These are phyloP conservation scores for Rozella allomycis DNA, from an alignment of 371 early-diverging fungal species.

Conservation along the genomic window DNA sequence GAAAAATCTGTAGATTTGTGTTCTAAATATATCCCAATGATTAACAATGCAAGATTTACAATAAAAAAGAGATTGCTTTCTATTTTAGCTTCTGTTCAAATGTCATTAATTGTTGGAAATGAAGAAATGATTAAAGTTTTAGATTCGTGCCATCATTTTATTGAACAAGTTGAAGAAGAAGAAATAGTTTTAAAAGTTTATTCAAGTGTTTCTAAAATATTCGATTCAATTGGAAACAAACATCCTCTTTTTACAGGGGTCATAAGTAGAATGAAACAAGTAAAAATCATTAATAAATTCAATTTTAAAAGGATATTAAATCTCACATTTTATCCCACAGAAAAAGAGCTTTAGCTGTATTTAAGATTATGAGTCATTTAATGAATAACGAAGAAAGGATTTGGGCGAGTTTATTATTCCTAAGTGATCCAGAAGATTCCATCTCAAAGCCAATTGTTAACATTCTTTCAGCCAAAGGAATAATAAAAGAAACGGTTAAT, in stretches of 20 bases:
- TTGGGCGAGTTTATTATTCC: no score
- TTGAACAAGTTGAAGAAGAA: constrained; percentile 10
- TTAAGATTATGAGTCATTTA: no score
- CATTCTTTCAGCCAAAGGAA: no score
- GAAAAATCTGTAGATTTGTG: constrained; percentile 14
- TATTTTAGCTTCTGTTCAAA: constrained; percentile 14
- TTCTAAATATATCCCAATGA: constrained; percentile 10
- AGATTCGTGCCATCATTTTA: constrained; percentile 15
- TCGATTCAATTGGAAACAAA: constrained; percentile 12
- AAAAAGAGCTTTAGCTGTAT: no score
- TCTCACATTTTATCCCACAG: no score
- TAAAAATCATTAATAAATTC: no score
- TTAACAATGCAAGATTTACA: constrained; percentile 12
- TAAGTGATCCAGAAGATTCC: no score
- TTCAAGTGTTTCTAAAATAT: constrained; percentile 11
- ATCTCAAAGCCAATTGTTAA: no score
- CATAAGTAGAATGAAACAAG: constrained; percentile 13
- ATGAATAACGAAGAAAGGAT: no score
- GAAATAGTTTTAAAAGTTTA: constrained; percentile 14
- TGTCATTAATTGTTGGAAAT: constrained; percentile 11
- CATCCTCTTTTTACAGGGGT: constrained; percentile 16
- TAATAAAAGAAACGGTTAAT: no score
- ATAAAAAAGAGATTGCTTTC: constrained; percentile 11
- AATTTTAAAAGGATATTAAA: no score
- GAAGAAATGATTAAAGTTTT: constrained; percentile 13